Evolutionary conservation across 441 rosid species (phyloP).

Genomic region (Gossypium gossypioides): DNA sequence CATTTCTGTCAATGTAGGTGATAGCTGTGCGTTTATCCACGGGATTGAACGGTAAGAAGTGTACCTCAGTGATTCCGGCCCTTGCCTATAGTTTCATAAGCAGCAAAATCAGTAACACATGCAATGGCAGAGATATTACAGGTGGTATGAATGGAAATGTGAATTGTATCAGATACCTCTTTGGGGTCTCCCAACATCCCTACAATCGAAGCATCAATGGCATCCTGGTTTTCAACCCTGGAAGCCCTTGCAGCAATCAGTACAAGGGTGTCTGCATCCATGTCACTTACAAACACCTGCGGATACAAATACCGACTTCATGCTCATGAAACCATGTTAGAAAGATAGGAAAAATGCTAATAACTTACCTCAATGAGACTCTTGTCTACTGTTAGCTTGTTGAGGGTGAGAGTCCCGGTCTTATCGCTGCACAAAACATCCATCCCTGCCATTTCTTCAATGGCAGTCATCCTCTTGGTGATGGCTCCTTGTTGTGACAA

Average conservation of each 20-base stretch:
- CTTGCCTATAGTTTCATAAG: constrained; percentile 43
- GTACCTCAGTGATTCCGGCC: constrained; percentile 74
- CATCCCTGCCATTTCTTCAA: constrained; percentile 97
- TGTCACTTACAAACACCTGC: constrained; percentile 37
- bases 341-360: not conserved
- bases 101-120: not conserved
- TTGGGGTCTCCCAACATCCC: constrained; percentile 77
- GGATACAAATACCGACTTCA: not conserved
- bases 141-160: not conserved
- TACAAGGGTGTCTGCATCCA: constrained; percentile 43
- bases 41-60: constrained; percentile 88
- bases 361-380: constrained; percentile 50
- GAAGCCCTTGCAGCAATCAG: constrained; percentile 82
- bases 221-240: constrained; percentile 84
- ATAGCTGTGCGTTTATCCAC: constrained; percentile 92
- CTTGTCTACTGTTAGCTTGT: constrained; percentile 84
- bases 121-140: not conserved
- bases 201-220: constrained; percentile 84
- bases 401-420: constrained; percentile 86
- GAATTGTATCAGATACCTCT: constrained; percentile 33
- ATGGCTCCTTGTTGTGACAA: constrained; percentile 90
- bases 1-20: constrained; percentile 57
- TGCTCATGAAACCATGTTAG: not conserved
- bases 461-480: constrained; percentile 94
- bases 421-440: constrained; percentile 93